Evolutionary conservation across 1,139 yeast species (phyloP).

Genomic region (Saccharomyces hybrid): DNA sequence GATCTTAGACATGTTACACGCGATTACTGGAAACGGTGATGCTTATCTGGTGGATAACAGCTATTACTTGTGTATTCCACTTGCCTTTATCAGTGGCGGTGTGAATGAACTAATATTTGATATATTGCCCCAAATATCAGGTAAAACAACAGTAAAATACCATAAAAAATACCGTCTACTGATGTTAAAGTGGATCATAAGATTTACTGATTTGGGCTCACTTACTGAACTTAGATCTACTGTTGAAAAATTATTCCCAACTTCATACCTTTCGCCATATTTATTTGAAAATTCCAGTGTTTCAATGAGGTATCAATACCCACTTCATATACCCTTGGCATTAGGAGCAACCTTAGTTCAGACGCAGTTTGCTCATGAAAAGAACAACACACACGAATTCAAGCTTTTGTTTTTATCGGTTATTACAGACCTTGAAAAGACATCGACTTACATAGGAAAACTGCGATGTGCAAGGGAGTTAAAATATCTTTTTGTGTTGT

Average conservation of each 20-base stretch:
- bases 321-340: slow-evolving; percentile 11
- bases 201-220: slow-evolving; percentile 38
- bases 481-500: slow-evolving; percentile 14
- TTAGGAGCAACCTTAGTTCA: slow-evolving; percentile 12
- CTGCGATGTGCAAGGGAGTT: slow-evolving; percentile 12
- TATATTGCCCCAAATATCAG: slow-evolving; percentile 13
- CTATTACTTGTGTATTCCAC: slow-evolving; percentile 36
- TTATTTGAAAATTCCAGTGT: slow-evolving; percentile 5
- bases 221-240: slow-evolving; percentile 18
- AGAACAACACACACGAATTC: slow-evolving; percentile 8
- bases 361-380: slow-evolving; percentile 2
- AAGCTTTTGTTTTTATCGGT: slow-evolving; percentile 15
- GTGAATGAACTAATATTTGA: slow-evolving; percentile 35
- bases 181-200: slow-evolving; percentile 33
- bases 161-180: slow-evolving; percentile 31
- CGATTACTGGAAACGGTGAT: slow-evolving; percentile 8
- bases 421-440: slow-evolving; percentile 15
- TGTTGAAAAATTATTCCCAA: slow-evolving; percentile 11
- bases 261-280: slow-evolving; percentile 4
- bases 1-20: slow-evolving; percentile 6
- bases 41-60: slow-evolving; percentile 32
- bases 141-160: slow-evolving; percentile 12
- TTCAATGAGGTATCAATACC: slow-evolving; percentile 11
- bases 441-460: slow-evolving; percentile 8
- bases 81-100: slow-evolving; percentile 43